These are phyloP conservation scores for Cryphonectria nitschkei DNA, from an alignment of 2,329 filamentous ascomycete species.

Conservation along the genomic window DNA sequence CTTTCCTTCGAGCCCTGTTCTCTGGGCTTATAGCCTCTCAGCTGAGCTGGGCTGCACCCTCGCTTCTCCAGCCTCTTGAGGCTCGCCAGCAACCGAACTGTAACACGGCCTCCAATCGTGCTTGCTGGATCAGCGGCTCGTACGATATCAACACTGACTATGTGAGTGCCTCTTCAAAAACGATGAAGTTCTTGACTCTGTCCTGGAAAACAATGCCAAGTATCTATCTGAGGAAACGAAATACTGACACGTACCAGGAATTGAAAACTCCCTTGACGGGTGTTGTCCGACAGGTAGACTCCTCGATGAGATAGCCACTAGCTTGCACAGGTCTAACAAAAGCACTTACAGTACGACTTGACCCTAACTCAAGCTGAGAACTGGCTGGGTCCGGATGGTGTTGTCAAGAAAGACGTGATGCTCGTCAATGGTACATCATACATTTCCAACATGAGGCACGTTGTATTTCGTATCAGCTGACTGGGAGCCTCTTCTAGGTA, in stretches of 20 bases:
- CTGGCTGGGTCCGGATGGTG: slow-evolving; percentile 37
- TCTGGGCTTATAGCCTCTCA: slow-evolving; percentile 25
- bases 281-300: slow-evolving; percentile 30
- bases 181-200: not conserved
- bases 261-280: slow-evolving; percentile 33
- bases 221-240: not conserved
- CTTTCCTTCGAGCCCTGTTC: slow-evolving; percentile 13
- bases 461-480: slow-evolving; percentile 23
- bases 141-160: slow-evolving; percentile 39
- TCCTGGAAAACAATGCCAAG: not conserved
- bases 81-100: slow-evolving; percentile 30
- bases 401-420: slow-evolving; percentile 43
- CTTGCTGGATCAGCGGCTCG: slow-evolving; percentile 34
- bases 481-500: slow-evolving; percentile 3
- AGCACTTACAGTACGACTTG: slow-evolving; percentile 33
- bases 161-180: not conserved
- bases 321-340: not conserved
- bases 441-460: slow-evolving; percentile 8
- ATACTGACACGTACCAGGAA: slow-evolving; percentile 25
- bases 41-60: slow-evolving; percentile 18
- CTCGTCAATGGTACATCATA: slow-evolving; percentile 49
- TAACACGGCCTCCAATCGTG: slow-evolving; percentile 35
- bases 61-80: slow-evolving; percentile 14
- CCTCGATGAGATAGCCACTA: not conserved
- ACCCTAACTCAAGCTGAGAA: slow-evolving; percentile 36